A percentile compares a stretch with the other conserved stretches of the same genome.
These are phyloP conservation scores for Hypoxylon fuscum DNA, from an alignment of 495 filamentous ascomycete species.

Conservation along the genomic window DNA sequence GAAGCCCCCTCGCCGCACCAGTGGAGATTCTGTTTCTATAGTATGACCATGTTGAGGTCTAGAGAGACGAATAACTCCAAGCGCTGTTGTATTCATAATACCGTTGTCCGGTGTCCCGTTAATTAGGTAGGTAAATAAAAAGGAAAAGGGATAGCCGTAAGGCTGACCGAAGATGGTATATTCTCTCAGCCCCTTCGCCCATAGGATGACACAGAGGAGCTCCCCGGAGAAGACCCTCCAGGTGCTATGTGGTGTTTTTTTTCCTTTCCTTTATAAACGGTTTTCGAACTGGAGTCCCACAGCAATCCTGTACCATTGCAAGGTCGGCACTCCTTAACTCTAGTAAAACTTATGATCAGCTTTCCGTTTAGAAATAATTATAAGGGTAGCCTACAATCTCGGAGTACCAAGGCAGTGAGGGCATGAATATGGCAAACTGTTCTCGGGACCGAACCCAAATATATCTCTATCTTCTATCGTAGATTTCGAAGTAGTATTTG, in stretches of 20 bases:
- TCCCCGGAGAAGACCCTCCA: slow-evolving; percentile 26
- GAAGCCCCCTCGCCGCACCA: too few relatives aligned
- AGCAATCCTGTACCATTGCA: slow-evolving; percentile 30
- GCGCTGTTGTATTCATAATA: too few relatives aligned
- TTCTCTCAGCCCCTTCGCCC: slow-evolving; percentile 12
- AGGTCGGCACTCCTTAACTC: slow-evolving; percentile 26
- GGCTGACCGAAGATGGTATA: background rate
- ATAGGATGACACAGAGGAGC: slow-evolving; percentile 28
- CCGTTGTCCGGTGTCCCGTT: background rate
- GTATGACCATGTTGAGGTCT: too few relatives aligned
- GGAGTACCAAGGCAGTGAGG: slow-evolving; percentile 27
- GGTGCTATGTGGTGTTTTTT: slow-evolving; percentile 17
- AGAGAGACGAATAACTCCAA: too few relatives aligned
- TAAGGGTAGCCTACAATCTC: slow-evolving; percentile 15
- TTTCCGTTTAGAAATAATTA: background rate
- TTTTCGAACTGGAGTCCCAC: slow-evolving; percentile 24
- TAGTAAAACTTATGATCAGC: slow-evolving; percentile 1
- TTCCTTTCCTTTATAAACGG: slow-evolving; percentile 18
- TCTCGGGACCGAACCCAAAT: slow-evolving; percentile 29
- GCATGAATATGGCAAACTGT: slow-evolving; percentile 33
- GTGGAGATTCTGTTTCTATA: too few relatives aligned
- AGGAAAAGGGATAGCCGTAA: background rate
- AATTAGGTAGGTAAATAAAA: background rate
- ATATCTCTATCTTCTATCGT: slow-evolving; percentile 25
- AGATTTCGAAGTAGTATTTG: slow-evolving; percentile 5